phyloP scores from a whole-genome alignment of 768 basidiomycete genomes.

The Russula emetica region DNA sequence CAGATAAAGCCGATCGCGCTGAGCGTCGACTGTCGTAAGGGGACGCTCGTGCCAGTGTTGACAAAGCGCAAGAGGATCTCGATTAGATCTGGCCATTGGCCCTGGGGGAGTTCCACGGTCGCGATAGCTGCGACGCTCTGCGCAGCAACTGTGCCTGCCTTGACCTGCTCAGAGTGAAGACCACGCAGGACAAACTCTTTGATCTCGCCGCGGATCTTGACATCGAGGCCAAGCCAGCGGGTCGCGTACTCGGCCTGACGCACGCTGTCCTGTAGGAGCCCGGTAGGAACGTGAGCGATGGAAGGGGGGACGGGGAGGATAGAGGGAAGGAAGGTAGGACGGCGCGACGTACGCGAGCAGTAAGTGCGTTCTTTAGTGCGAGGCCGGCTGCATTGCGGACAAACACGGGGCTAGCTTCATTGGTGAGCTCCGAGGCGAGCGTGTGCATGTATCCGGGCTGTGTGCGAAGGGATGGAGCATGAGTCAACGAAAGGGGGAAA shows the following conservation, averaged over 20 bases:
- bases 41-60: conserved; percentile 64
- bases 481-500: conserved; percentile 9
- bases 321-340: conserved; percentile 18
- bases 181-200: conserved; percentile 84
- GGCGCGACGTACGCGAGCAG: conserved; percentile 67
- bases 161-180: conserved; percentile 64
- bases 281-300: conserved; percentile 17
- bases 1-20: conserved; percentile 98
- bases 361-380: conserved; percentile 92
- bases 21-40: conserved; percentile 79
- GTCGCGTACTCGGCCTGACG: conserved; percentile 72
- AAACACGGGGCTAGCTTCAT: conserved; percentile 64
- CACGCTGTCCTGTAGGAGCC: conserved; percentile 54
- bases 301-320: background rate
- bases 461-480: conserved; percentile 25
- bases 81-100: conserved; percentile 89
- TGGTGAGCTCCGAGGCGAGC: conserved; percentile 79
- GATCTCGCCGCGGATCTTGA: conserved; percentile 68
- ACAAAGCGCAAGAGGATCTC: conserved; percentile 84
- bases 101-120: conserved; percentile 82
- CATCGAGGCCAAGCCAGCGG: conserved; percentile 77
- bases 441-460: conserved; percentile 92
- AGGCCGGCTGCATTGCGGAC: conserved; percentile 94
- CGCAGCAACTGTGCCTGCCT: conserved; percentile 83
- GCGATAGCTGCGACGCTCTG: conserved; percentile 95